Evolutionary conservation across 768 basidiomycete species (phyloP), one percentile per base, ranked within the genome.

Genomic region (Podaxis mareebaensis): DNA sequence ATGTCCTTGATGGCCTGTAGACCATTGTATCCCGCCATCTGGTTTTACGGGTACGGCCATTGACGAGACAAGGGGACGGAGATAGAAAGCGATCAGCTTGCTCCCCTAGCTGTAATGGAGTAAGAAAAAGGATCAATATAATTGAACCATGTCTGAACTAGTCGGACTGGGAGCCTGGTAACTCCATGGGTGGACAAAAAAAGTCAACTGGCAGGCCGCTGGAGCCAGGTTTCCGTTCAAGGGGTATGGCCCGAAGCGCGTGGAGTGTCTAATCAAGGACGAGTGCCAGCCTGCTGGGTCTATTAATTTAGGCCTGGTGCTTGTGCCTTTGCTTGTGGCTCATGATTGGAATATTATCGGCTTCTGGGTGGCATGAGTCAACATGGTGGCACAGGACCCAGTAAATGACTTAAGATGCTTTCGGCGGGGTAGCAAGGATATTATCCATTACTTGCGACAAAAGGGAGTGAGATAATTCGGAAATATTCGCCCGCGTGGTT

Each of bases 21-120:
- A 51, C 26, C 24, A 24, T n/a, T 5, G 30, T 38, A 33, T 22
- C 36, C 53, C 39, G 15, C 54, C 24, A 38, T 56, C 54, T 64
- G 67, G 58, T 67, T 63, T 53, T 67, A 46, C 67, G 64, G 61
- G 42, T 28, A 36, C 24, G 20, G 44, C n/a, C 20, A 17, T n/a
- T 20, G 44, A 46, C 3, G 7, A 46, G 44, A 46, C 20, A n/a
- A 42, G 55, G 33, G 53, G 36, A 38, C 46, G 28, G 30, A 39
- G 11, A 54, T 38, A 26, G 60, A 49, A 42, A 49, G 20, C 15
- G 24, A 24, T 22, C 7, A 22, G 8, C 15, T 22, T 26, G 24
- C 26, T 51, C 24, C 22, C 12, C 26, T 51, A 3, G 8, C 13
- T 8, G 26, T 24, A 4, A 51, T 7, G 22, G 5, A 51, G 22